A percentile compares a stretch with the other conserved stretches of the same genome.
Conservation (phyloP, 164 flowering plant genomes). For the Vitis rotundifolia region DNA sequence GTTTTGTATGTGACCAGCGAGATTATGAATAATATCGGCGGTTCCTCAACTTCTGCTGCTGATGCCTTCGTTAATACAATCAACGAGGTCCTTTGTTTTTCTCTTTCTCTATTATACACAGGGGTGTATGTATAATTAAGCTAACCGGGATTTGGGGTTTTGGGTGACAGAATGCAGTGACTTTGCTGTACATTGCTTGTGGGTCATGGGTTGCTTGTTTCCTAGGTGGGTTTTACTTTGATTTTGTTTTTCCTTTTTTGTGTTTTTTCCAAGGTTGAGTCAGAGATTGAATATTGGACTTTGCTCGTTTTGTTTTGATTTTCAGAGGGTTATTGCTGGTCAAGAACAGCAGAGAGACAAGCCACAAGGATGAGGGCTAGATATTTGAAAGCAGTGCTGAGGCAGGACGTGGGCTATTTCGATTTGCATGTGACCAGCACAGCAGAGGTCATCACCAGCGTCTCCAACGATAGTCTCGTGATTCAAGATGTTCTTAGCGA, state of each 20-base stretch:
- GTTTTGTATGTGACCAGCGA: conserved; percentile 39
- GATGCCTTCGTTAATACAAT: conserved; percentile 26
- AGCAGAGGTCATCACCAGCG: conserved; percentile 68
- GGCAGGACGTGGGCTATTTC: conserved; percentile 87
- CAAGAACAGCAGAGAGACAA: conserved; percentile 84
- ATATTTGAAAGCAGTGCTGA: conserved; percentile 73
- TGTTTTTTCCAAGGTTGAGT: neutral
- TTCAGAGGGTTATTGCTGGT: conserved; percentile 89
- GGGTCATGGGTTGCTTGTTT: conserved; percentile 46
- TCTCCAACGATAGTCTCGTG: conserved; percentile 76
- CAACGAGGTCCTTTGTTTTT: conserved; percentile 33
- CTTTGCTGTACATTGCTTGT: conserved; percentile 42
- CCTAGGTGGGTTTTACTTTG: conserved; percentile 29
- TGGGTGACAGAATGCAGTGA: conserved; percentile 45
- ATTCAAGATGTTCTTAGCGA: conserved; percentile 81
- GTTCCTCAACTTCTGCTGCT: conserved; percentile 4
- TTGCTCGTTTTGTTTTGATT: neutral
- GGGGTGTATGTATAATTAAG: neutral
- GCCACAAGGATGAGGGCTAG: conserved; percentile 68
- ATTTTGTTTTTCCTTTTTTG: neutral
- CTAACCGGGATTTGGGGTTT: conserved; percentile 4
- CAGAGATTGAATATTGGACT: neutral
- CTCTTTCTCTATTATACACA: neutral
- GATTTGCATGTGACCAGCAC: conserved; percentile 77
- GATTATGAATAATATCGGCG: conserved; percentile 58